Base-by-base conservation (phyloP, 2,329 filamentous ascomycete genomes). In the Aplosporella prunicola region DNA sequence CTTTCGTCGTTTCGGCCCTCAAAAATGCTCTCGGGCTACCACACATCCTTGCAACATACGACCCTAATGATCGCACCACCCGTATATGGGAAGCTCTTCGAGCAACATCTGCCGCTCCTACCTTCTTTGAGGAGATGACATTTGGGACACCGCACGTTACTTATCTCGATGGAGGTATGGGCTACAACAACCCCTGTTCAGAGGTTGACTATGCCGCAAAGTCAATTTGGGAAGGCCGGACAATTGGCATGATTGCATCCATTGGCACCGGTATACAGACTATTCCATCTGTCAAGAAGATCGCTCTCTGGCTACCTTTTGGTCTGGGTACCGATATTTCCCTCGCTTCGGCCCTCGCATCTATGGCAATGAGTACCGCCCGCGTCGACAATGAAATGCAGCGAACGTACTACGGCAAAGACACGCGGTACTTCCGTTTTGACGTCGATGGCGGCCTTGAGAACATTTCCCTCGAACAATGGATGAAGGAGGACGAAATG, bases 401-500 rank as follows among this genome's bases (percentile, higher is more conserved):
- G 37, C 52, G 58, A 28, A 60, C 58, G 56, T 61, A 60, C 47
- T 55, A 51, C 47, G 51, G 53, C 40, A 51, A 46, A 0, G 46
- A 47, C n/a, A 62, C 57, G 1, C 47, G 44, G 4, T 61, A 62
- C 45, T 58, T 51, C 45, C 57, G 58, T 20, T 61, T 61, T 43
- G 57, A 62, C 37, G 58, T 62, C 2, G 56, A 61, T 37, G 52
- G 55, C n/a, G 58, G 58, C 4, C 51, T 62, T 14, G 57, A 52
- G 18, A 54, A 62, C 27, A 47, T 61, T 17, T 53, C 47, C 10
- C 51, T 62, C 5, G 58, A 62, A 45, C 56, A 62, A 41, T 62
- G 58, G 57, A 61, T 61, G 56, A 55, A 55, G 32, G 56, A 60
- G 46, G 58, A 60, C 36, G 56, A 61, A 42, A 61, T 61, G 57